A percentile compares a stretch with the other conserved stretches of the same genome.
Conservation (phyloP, 768 basidiomycete species). For the Rhodotorula diobovata region DNA sequence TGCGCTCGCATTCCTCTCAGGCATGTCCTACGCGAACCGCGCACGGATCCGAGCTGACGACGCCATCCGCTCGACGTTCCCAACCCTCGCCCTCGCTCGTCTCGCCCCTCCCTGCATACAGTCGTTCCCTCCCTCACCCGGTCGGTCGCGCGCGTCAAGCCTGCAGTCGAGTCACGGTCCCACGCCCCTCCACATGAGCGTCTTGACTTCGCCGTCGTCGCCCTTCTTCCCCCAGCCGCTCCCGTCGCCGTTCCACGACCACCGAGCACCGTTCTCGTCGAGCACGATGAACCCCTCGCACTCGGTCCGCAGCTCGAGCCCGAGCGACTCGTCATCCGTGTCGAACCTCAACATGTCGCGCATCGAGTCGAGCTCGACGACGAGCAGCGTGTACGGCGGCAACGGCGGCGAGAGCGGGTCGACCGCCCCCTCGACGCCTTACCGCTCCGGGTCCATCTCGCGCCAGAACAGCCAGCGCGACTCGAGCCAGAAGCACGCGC, state of each 20-base stretch:
- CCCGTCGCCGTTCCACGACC: slow-evolving; percentile 34
- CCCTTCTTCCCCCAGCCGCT: slow-evolving; percentile 27
- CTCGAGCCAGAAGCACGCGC: slow-evolving; percentile 11
- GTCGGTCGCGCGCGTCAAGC: slow-evolving; percentile 23
- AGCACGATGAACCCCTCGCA: slow-evolving; percentile 34
- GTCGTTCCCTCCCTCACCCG: slow-evolving; percentile 14
- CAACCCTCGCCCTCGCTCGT: neutral
- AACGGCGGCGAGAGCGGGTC: slow-evolving; percentile 13
- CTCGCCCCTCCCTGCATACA: neutral
- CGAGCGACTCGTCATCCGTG: slow-evolving; percentile 26
- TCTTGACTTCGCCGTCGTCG: slow-evolving; percentile 17
- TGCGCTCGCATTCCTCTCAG: neutral
- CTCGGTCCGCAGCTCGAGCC: slow-evolving; percentile 28
- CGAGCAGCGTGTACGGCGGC: slow-evolving; percentile 24
- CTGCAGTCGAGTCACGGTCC: slow-evolving; percentile 8
- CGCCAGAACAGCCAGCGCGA: slow-evolving; percentile 12
- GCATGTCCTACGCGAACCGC: too few relatives aligned
- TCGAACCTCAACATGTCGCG: slow-evolving; percentile 20
- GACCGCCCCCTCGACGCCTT: slow-evolving; percentile 6
- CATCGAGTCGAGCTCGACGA: slow-evolving; percentile 20
- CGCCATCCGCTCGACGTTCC: neutral
- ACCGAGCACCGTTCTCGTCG: slow-evolving; percentile 7
- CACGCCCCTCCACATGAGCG: slow-evolving; percentile 11
- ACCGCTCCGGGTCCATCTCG: slow-evolving; percentile 10
- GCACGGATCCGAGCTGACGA: neutral